A percentile compares a stretch with the other conserved stretches of the same genome.
Conservation (phyloP, 2,329 filamentous ascomycete genomes). For the Penicillium sp. region DNA sequence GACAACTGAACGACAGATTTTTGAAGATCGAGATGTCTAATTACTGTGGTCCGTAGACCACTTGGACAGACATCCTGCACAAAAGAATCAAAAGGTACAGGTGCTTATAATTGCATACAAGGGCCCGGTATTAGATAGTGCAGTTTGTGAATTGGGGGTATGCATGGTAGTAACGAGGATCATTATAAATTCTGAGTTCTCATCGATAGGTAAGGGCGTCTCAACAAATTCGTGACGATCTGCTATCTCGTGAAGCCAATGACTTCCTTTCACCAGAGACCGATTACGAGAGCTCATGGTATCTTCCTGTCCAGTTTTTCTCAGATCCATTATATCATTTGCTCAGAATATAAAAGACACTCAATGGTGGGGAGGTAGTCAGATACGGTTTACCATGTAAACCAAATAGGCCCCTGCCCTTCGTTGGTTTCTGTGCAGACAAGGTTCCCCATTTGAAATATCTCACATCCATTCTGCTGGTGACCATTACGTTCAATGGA, state of each 20-base stretch:
- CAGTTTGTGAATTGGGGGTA: not conserved
- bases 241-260: too few species aligned
- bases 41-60: not conserved
- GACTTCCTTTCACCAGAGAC: too few species aligned
- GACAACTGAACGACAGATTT: not conserved
- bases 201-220: too few species aligned
- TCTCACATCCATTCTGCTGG: constrained; percentile 52
- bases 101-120: not conserved
- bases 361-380: too few species aligned
- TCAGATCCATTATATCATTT: constrained; percentile 50
- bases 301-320: too few species aligned
- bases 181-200: too few species aligned
- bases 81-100: not conserved
- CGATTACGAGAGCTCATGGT: too few species aligned
- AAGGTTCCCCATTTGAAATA: constrained; percentile 49
- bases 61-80: not conserved
- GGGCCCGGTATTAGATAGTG: not conserved
- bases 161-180: too few species aligned
- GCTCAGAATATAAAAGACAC: too few species aligned
- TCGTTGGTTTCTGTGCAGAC: constrained; percentile 17
- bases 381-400: constrained; percentile 53
- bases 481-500: constrained; percentile 53
- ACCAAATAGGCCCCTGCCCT: constrained; percentile 48
- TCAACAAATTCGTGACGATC: too few species aligned
- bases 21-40: not conserved